phyloP scores from a whole-genome alignment of 345 rosid species.

The Linum lewisii region DNA sequence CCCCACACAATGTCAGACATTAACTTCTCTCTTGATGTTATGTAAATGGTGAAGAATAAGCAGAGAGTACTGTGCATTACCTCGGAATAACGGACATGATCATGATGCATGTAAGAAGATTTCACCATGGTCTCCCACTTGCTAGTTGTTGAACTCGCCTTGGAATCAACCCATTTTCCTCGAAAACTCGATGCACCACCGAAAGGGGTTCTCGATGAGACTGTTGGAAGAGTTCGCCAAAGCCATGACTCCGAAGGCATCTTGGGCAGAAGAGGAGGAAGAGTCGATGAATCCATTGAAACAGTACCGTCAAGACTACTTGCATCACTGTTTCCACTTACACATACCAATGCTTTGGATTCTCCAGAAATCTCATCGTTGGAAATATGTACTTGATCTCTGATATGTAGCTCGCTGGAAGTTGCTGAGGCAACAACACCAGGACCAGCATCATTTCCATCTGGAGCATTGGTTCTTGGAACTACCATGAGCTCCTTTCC shows the following conservation, averaged over 20 bases:
- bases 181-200: constrained; percentile 21
- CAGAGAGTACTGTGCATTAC: constrained; percentile 25
- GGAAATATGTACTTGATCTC: constrained; percentile 13
- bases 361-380: constrained; percentile 17
- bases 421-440: no score
- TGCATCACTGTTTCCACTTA: constrained; percentile 18
- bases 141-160: constrained; percentile 26
- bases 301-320: constrained; percentile 14
- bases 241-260: constrained; percentile 96
- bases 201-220: constrained; percentile 29
- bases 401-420: no score
- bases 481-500: constrained; percentile 12
- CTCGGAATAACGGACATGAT: constrained; percentile 79
- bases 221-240: constrained; percentile 57
- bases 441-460: constrained; percentile 4
- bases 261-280: constrained; percentile 59
- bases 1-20: not conserved
- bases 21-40: not conserved
- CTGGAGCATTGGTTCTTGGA: constrained; percentile 16
- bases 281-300: constrained; percentile 17
- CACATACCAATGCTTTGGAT: constrained; percentile 25
- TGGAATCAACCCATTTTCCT: constrained; percentile 31
- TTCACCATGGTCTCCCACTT: constrained; percentile 98
- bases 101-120: constrained; percentile 63
- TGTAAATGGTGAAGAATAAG: not conserved